Evolutionary conservation across 2,329 filamentous ascomycete species (phyloP), one percentile per base, ranked within the genome.

Genomic region (Clarireedia monteithiana): DNA sequence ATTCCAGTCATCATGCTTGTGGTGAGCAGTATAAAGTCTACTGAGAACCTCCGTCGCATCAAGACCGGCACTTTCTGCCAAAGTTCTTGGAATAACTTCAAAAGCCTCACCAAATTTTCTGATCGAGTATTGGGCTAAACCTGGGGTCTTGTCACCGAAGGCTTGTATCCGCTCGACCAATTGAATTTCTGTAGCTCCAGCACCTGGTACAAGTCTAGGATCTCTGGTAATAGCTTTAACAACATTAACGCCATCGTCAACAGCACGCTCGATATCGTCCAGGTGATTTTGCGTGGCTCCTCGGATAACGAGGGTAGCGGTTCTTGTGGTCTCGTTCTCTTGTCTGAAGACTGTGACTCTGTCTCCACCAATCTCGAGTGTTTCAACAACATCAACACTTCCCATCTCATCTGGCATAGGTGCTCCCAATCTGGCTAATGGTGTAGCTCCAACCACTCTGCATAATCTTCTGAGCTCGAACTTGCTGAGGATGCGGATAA

Each of bases 381-480:
- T 97, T 80, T 99, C 94, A 34, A 99, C 94, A 56, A 99, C 74
- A 70, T 99, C 94, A 61, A 99, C 84, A 66, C 75, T 87, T 62
- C 94, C 94, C 91, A 96, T 97, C 79, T 99, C 94, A 66, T 99
- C 94, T n/a, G 95, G 94, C 94, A 99, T 99, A 46, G 94, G 94
- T 15, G 95, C 94, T 62, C 94, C 94, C 48, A 99, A 80, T 66
- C 94, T 87, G 53, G 95, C 95, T 60, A 99, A 81, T n/a, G 94
- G 94, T 14, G 94, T 96, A 56, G 94, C 94, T 60, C 92, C 92
- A 52, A 97, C 92, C 24, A 99, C 94, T 60, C 94, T 87, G 80
- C 95, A 99, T 67, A 97, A 79, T 68, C 94, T 84, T 65, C 94
- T 86, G 59, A 99, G 84, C 75, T 99, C 94, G 69, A 97, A 99